Percentiles rank a stretch among this genome's conserved stretches.
Conservation (phyloP, 2,329 filamentous ascomycete genomes). For the Nectriaceae sp. region DNA sequence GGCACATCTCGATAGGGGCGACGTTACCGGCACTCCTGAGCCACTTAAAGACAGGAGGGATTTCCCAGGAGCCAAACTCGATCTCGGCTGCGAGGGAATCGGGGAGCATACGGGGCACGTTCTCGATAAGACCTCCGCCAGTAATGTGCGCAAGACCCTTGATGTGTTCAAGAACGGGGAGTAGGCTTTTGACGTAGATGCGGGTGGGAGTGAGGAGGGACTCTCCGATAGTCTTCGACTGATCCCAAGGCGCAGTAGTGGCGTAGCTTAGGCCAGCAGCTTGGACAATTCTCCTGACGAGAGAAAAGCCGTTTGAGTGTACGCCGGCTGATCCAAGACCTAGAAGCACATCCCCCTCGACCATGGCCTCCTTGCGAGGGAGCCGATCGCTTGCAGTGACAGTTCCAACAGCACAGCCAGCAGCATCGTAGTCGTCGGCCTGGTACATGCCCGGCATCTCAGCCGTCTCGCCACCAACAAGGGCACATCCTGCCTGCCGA, state of each 20-base stretch:
- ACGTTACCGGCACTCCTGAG: constrained; percentile 75
- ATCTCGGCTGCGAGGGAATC: constrained; percentile 76
- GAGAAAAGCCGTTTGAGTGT: constrained; percentile 96
- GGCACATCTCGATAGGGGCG: constrained; percentile 75
- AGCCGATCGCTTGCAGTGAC: constrained; percentile 71
- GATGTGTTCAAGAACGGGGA: constrained; percentile 68
- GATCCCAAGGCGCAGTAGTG: constrained; percentile 76
- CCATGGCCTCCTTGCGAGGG: constrained; percentile 76
- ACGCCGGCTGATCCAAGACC: constrained; percentile 84
- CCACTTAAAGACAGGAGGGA: constrained; percentile 84
- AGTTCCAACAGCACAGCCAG: constrained; percentile 85
- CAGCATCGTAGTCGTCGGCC: constrained; percentile 88
- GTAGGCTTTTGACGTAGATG: constrained; percentile 86
- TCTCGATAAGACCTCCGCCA: constrained; percentile 88
- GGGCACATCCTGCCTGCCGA: constrained; percentile 78
- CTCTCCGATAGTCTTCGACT: constrained; percentile 64
- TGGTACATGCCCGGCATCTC: constrained; percentile 98
- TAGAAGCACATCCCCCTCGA: constrained; percentile 78
- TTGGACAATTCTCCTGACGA: constrained; percentile 88
- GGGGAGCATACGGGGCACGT: constrained; percentile 92
- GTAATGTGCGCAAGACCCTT: constrained; percentile 98
- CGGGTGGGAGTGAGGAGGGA: constrained; percentile 85
- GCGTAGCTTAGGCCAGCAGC: constrained; percentile 70
- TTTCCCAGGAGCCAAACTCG: constrained; percentile 73
- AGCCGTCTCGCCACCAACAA: constrained; percentile 96